Evolutionary conservation across 768 basidiomycete genomes (phyloP), one percentile per base, ranked within the genome.

Genomic region (Pleurotus tuber-regium): DNA sequence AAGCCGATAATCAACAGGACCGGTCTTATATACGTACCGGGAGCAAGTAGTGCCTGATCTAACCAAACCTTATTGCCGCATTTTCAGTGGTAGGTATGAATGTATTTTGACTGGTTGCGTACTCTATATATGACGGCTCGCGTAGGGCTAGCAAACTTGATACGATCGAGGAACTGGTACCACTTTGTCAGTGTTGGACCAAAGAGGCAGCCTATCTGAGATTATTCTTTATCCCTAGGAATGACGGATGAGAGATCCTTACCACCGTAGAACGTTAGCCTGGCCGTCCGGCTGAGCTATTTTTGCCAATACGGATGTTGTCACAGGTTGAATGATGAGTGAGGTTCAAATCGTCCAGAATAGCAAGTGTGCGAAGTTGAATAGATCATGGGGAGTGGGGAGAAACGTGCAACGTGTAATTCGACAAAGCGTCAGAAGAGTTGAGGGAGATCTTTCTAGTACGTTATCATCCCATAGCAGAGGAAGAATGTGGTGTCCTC

Each of bases 111-210:
- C 21, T 43, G 29, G 4, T 29, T 9, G 60, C 83, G 39, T 43
- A 89, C 89, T 29, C 86, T 73, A 59, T 84, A 86, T 8, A 83
- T 62, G 33, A 87, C 65, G 0, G 76, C 84, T 55, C 69, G 77
- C 0, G 74, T 80, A 1, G 84, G 83, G 51, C 68, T 80, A 1
- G 80, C 56, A 62, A 92, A 88, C 56, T 83, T 81, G 56, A 93
- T 74, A 5, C 83, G 68, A 59, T 89, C 83, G 50, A 94, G 75
- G 53, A 85, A 69, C 46, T 78, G 72, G 59, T 88, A 91, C 92
- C 92, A 95, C 54, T 82, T 86, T 1, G 90, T 89, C 63, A 94
- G 74, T 11, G 78, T 74, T 3, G 93, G 91, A 2, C 89, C 92
- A 66, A 95, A 92, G 49, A 95, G 66, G 4, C 70, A 78, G 30